Evolutionary conservation across 164 flowering plant genomes (phyloP), one percentile per base, ranked within the genome.

Genomic region (Malania oleifera): DNA sequence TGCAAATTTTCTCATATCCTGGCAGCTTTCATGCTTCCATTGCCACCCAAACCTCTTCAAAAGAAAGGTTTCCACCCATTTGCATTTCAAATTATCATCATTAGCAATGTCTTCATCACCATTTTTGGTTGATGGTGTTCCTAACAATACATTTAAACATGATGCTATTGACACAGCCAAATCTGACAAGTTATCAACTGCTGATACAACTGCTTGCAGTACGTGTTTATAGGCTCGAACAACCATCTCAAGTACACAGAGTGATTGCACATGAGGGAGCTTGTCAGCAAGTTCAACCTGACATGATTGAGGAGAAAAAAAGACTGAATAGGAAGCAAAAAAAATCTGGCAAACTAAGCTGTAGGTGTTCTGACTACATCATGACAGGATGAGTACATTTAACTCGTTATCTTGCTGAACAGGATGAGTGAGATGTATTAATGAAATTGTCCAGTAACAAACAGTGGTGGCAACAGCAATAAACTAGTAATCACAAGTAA

Each of bases 201-300:
- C 82, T 19, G 95, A 91, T 23, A 89, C 77, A 70, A 87, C 95
- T 61, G 92, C 91, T 65, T 82, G 92, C 59, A 91, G 38, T 65
- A 89, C 68, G 76, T 89, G 98, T 73, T 91, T 91, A 64, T 78
- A 89, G 31, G 98, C 92, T 67, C 96, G 89, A 67, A 89, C 82
- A 66, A 89, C 70, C 98, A 91, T 91, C 71, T 91, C 98, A 67
- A 87, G 96, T 43, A 89, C 67, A 66, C 96, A 91, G 11, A 91
- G 84, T 23, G 96, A 89, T 71, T 91, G 96, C 46, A 91, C 95
- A 75, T 91, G 98, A 57, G 98, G 92, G 34, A 91, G 98, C 78
- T 89, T 91, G 71, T 89, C 91, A 17, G 98, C 82, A 65, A 87
- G 92, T 69, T 89, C 87, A 73, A 87, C 93, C 98, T 91, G 69